phyloP scores from a whole-genome alignment of 139 green algal genomes.

The Chlamydomonas sphaeroides region DNA sequence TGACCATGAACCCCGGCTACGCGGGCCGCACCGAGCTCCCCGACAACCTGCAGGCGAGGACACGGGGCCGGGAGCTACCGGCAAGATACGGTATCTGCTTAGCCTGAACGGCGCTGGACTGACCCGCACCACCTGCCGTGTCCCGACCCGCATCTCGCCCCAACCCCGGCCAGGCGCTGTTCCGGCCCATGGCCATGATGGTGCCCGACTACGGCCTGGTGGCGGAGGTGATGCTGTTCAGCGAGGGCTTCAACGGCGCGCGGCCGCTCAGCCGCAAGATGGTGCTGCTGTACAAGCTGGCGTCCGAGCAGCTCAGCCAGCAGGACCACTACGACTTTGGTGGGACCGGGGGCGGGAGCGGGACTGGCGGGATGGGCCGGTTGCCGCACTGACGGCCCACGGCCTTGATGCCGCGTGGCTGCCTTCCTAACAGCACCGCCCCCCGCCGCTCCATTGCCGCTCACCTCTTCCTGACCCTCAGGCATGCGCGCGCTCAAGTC shows the following conservation, averaged over 20 bases:
- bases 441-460: background rate
- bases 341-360: no score
- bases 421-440: no score
- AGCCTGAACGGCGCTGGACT: no score
- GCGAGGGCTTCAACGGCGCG: conserved; percentile 77
- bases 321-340: conserved; percentile 82
- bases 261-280: conserved; percentile 81
- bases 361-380: no score
- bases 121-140: no score
- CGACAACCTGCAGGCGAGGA: conserved; percentile 76
- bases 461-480: background rate
- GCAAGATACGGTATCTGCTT: no score
- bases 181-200: conserved; percentile 90
- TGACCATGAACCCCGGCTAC: conserved; percentile 91
- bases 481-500: conserved; percentile 87
- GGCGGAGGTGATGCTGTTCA: conserved; percentile 84
- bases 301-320: conserved; percentile 77
- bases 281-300: conserved; percentile 85
- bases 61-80: no score
- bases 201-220: conserved; percentile 86
- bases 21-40: conserved; percentile 83
- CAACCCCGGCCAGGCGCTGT: conserved; percentile 66
- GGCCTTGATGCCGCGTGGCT: no score
- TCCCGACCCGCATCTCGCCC: no score
- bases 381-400: no score